Conservation (phyloP, 2,329 filamentous ascomycete genomes). For the Rhinocladiella similis region DNA sequence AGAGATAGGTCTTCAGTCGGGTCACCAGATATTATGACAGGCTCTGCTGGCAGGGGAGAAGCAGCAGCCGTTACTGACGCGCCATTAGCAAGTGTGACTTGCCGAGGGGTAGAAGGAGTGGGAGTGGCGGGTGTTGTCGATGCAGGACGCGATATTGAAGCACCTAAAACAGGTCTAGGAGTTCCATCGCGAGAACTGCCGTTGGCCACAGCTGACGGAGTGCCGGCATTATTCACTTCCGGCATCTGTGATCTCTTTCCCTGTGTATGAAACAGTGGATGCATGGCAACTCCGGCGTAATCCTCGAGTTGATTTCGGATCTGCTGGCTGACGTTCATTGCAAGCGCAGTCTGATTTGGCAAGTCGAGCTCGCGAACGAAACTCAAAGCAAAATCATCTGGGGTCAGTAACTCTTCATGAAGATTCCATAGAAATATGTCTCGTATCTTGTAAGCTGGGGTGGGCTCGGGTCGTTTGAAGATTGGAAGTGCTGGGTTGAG, state of each 20-base stretch:
- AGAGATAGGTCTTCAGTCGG: constrained; percentile 45
- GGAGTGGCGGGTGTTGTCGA: constrained; percentile 30
- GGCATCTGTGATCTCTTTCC: constrained; percentile 42
- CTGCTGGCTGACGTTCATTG: constrained; percentile 83
- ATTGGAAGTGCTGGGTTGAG: constrained; percentile 69
- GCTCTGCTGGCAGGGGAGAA: constrained; percentile 52
- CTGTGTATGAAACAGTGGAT: constrained; percentile 76
- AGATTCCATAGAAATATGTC: constrained; percentile 98
- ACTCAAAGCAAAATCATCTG: constrained; percentile 89
- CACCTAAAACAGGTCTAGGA: constrained; percentile 38
- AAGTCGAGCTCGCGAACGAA: constrained; percentile 93
- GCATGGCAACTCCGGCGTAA: constrained; percentile 89
- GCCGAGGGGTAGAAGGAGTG: constrained; percentile 50
- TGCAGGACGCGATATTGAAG: constrained; percentile 25
- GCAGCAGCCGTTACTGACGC: constrained; percentile 68
- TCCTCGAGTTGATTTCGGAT: constrained; percentile 95
- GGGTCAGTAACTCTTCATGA: constrained; percentile 89
- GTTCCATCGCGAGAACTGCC: constrained; percentile 53
- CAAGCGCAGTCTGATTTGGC: constrained; percentile 68
- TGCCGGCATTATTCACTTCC: constrained; percentile 33
- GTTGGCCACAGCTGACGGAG: constrained; percentile 36
- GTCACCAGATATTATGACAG: constrained; percentile 11
- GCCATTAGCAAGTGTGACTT: constrained; percentile 41
- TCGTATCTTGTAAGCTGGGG: constrained; percentile 82
- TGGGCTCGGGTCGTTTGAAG: constrained; percentile 76